Conservation (phyloP, 768 basidiomycete genomes). For the Podaxis sp. region DNA sequence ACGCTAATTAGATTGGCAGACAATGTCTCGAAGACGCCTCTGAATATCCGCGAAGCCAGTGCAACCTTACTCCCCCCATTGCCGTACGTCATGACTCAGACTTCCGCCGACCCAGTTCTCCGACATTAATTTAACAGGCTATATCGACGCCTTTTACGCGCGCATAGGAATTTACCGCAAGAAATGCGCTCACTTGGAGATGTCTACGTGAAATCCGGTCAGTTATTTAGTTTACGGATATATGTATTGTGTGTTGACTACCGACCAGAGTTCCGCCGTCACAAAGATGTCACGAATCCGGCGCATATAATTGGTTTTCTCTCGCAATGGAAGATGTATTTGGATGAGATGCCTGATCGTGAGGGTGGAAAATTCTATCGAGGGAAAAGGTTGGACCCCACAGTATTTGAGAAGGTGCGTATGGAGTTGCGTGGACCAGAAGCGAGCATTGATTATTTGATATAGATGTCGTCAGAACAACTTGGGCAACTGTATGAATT, state of each 20-base stretch:
- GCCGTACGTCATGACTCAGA: constrained; percentile 51
- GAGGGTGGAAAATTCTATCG: constrained; percentile 41
- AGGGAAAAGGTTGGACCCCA: constrained; percentile 67
- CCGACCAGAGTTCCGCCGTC: constrained; percentile 79
- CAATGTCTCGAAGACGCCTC: constrained; percentile 50
- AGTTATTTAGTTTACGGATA: neutral
- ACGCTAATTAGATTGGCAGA: constrained; percentile 42
- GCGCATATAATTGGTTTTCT: constrained; percentile 92
- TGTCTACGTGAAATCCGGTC: constrained; percentile 79
- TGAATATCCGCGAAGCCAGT: constrained; percentile 60
- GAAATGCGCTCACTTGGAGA: constrained; percentile 88
- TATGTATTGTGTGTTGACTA: neutral
- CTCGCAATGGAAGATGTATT: constrained; percentile 91
- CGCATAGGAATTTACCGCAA: constrained; percentile 63
- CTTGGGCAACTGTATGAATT: constrained; percentile 92
- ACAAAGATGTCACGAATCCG: constrained; percentile 76
- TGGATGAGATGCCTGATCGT: constrained; percentile 62
- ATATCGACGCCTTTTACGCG: constrained; percentile 76
- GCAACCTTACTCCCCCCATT: constrained; percentile 75
- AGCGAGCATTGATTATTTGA: neutral
- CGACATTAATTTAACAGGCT: constrained; percentile 41
- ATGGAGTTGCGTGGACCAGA: neutral
- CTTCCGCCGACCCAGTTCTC: neutral
- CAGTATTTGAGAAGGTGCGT: constrained; percentile 69
- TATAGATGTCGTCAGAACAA: constrained; percentile 85